These are phyloP conservation scores for Houttuynia cordata DNA, from an alignment of 164 flowering plant genomes.

Conservation along the genomic window DNA sequence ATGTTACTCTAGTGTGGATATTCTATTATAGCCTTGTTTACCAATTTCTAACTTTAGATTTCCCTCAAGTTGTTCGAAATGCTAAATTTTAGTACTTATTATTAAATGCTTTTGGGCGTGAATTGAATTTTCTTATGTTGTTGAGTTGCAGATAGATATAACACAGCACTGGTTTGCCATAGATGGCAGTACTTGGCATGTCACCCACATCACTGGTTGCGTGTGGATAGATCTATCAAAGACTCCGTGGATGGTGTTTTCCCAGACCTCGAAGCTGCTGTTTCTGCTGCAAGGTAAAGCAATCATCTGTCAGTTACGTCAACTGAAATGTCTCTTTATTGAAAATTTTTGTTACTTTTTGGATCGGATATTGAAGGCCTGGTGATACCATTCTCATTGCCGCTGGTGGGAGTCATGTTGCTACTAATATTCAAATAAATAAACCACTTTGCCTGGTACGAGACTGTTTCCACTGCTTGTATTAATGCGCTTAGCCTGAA, in stretches of 20 bases:
- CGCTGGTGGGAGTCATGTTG: constrained; percentile 66
- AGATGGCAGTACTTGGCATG: constrained; percentile 91
- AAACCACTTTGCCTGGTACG: constrained; percentile 94
- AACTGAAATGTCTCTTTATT: background rate
- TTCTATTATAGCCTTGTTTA: no score
- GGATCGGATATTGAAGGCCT: constrained; percentile 33
- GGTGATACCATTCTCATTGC: constrained; percentile 89
- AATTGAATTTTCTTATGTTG: background rate
- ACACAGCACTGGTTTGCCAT: constrained; percentile 99
- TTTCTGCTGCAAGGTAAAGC: constrained; percentile 74
- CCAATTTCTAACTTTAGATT: no score
- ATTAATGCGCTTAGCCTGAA: no score
- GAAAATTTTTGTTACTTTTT: constrained; percentile 1
- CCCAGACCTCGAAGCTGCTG: constrained; percentile 63
- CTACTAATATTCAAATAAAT: constrained; percentile 69
- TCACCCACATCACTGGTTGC: constrained; percentile 88
- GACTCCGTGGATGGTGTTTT: constrained; percentile 58
- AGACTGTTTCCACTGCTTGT: background rate
- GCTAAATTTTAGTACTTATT: no score
- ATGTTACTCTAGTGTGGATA: no score
- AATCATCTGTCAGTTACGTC: background rate
- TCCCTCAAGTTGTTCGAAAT: no score
- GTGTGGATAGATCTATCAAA: constrained; percentile 60
- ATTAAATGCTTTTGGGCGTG: background rate
- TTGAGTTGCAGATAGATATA: constrained; percentile 87